Evolutionary conservation across 306 rosid genomes (phyloP).

Genomic region (Crotalaria pallida): DNA sequence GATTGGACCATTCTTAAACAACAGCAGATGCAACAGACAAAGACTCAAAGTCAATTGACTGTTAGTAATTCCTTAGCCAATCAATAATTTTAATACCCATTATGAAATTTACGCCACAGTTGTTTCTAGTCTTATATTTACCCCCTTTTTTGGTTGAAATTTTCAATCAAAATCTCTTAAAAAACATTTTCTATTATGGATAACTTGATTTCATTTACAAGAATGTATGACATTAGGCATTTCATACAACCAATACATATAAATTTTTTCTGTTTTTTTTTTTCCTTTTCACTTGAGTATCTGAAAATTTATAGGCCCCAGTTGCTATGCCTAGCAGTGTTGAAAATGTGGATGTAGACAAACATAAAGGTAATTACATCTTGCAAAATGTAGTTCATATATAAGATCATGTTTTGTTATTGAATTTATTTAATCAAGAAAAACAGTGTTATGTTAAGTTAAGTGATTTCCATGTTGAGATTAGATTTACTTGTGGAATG

Average conservation of each 20-base stretch:
- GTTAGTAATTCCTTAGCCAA: conserved; percentile 33
- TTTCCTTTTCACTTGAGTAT: conserved; percentile 19
- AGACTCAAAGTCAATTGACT: conserved; percentile 32
- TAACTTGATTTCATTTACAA: background rate
- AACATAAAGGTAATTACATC: conserved; percentile 33
- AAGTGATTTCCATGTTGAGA: conserved; percentile 12
- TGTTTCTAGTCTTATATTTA: background rate
- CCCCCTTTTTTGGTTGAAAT: background rate
- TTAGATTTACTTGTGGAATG: background rate
- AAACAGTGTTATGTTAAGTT: background rate
- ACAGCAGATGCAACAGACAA: conserved; percentile 43
- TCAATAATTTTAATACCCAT: background rate
- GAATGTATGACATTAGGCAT: background rate
- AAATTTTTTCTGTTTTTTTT: conserved; percentile 4
- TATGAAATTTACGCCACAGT: background rate
- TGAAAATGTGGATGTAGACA: conserved; percentile 20
- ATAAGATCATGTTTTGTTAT: background rate
- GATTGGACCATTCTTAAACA: conserved; percentile 83
- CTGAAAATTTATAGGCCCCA: conserved; percentile 34
- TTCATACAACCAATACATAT: background rate
- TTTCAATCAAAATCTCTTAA: background rate
- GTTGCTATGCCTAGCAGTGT: conserved; percentile 33
- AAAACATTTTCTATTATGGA: background rate
- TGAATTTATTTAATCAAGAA: background rate
- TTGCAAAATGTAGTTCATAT: background rate